Evolutionary conservation across 2,329 filamentous ascomycete genomes (phyloP).

Genomic region (Pseudogymnoascus sp.): DNA sequence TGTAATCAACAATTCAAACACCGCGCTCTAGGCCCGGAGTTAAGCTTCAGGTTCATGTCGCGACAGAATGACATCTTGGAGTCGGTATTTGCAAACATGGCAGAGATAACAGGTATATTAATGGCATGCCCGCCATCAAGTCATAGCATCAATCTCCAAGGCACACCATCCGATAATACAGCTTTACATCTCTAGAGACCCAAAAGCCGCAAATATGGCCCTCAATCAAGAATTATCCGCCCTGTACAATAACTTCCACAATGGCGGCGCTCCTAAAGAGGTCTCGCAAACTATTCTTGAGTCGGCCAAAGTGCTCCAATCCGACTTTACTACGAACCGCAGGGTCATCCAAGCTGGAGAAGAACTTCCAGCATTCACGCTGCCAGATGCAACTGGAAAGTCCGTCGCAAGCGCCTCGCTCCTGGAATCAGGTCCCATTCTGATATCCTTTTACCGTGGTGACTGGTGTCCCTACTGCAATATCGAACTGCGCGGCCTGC

Average conservation of each 20-base stretch:
- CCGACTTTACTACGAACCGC: constrained; percentile 15
- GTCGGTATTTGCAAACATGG: not conserved
- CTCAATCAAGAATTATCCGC: constrained; percentile 15
- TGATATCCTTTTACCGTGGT: constrained; percentile 42
- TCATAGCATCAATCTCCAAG: not conserved
- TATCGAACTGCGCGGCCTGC: constrained; percentile 31
- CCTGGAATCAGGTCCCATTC: constrained; percentile 29
- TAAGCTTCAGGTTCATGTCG: not conserved
- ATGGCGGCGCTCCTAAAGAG: constrained; percentile 11
- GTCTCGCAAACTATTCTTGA: constrained; percentile 15
- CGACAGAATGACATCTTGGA: not conserved
- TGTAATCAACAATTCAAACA: not conserved
- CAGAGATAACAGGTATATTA: not conserved
- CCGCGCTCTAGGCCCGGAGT: not conserved
- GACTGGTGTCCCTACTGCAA: constrained; percentile 43
- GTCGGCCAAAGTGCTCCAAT: not conserved
- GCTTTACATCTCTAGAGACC: not conserved
- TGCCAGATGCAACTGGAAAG: constrained; percentile 31
- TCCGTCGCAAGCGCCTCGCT: constrained; percentile 29
- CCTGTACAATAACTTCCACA: constrained; percentile 16
- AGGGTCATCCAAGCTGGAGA: constrained; percentile 30
- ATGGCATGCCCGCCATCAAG: not conserved
- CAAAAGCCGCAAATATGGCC: constrained; percentile 18
- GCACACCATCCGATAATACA: not conserved
- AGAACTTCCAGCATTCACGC: constrained; percentile 30